A percentile compares a stretch with the other conserved stretches of the same genome.
These are phyloP conservation scores for Tremella fuciformis DNA, from an alignment of 768 basidiomycete species.

Conservation along the genomic window DNA sequence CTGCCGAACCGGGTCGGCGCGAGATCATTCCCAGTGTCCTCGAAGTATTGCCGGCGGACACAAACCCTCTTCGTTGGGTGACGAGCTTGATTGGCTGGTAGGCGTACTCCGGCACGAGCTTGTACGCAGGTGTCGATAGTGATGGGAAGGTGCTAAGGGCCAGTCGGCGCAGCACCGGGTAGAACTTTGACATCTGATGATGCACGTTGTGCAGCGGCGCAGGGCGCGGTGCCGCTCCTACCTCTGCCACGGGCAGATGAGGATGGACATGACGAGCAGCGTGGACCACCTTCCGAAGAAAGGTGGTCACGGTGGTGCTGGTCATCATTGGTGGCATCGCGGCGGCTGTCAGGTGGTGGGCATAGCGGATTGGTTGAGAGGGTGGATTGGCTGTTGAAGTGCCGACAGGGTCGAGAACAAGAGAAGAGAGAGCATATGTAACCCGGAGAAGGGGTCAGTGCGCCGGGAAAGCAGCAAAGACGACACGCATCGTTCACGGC, in stretches of 20 bases:
- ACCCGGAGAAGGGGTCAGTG: background rate
- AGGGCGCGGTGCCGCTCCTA: background rate
- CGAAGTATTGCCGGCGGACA: background rate
- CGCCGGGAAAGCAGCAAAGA: slow-evolving; percentile 3
- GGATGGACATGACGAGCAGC: slow-evolving; percentile 27
- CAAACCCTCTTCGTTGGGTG: background rate
- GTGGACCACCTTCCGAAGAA: slow-evolving; percentile 25
- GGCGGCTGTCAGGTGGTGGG: background rate
- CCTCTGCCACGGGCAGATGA: slow-evolving; percentile 6
- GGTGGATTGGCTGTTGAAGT: no score
- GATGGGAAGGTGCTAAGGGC: slow-evolving; percentile 24
- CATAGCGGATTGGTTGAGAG: no score
- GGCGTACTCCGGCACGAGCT: slow-evolving; percentile 4
- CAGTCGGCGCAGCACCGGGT: slow-evolving; percentile 1
- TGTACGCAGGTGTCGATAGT: slow-evolving; percentile 7
- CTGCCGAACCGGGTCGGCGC: background rate
- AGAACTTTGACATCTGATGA: slow-evolving; percentile 3
- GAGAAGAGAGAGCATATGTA: no score
- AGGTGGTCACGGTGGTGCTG: slow-evolving; percentile 26
- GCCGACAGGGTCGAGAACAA: no score
- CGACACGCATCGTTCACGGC: slow-evolving; percentile 6
- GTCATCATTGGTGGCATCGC: slow-evolving; percentile 39
- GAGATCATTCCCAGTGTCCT: background rate
- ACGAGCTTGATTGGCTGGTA: slow-evolving; percentile 18
- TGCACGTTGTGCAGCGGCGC: background rate